phyloP scores from a whole-genome alignment of 495 filamentous ascomycete species.

The Podospora pseudocomata region DNA sequence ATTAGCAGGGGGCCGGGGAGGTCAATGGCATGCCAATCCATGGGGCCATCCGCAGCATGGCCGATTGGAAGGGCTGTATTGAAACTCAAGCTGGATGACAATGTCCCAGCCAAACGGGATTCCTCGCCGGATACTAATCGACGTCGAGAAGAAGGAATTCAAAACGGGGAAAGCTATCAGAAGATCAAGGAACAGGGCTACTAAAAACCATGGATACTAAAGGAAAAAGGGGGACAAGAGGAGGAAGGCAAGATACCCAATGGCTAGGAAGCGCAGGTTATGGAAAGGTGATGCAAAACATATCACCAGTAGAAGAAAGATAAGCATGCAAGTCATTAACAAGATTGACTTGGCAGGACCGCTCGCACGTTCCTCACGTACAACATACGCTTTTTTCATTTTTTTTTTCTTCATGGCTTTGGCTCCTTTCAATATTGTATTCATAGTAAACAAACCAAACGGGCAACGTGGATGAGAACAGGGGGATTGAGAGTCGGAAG shows the following conservation, averaged over 20 bases:
- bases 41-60: neutral
- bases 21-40: neutral
- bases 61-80: neutral
- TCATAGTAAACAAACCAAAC: neutral
- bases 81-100: neutral
- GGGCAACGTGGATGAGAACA: neutral
- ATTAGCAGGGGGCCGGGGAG: neutral
- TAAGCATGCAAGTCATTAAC: neutral
- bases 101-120: neutral
- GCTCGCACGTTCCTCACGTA: neutral
- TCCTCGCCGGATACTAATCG: neutral
- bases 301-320: neutral
- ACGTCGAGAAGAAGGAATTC: neutral
- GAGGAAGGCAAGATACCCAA: constrained; percentile 15
- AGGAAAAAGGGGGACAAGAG: neutral
- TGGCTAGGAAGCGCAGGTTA: constrained; percentile 5
- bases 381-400: neutral
- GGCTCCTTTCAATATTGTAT: neutral
- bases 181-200: neutral
- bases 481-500: no score
- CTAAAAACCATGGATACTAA: no score
- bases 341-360: neutral
- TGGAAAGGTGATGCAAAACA: neutral
- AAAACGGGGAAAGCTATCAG: neutral
- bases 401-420: neutral